phyloP scores from a whole-genome alignment of 2,329 filamentous ascomycete genomes.

The Penicillium glabrum region DNA sequence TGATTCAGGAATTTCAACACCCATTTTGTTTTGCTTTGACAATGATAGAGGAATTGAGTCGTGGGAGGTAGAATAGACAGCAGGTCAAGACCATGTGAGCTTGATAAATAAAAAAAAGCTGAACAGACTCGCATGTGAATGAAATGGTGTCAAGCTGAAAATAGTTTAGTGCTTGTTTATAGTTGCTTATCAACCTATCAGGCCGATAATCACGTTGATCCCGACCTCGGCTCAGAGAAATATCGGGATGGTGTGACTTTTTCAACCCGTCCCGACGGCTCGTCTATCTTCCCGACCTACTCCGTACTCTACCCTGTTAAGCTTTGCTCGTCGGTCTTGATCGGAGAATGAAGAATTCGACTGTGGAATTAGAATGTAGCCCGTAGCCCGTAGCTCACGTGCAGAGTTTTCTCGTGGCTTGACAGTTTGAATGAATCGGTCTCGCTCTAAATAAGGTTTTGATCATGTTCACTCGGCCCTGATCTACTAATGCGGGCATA shows the following conservation, averaged over 20 bases:
- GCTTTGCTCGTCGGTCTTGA: too few species aligned
- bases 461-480: neutral
- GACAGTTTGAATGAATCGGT: too few species aligned
- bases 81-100: neutral
- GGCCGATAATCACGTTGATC: constrained; percentile 7
- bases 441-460: neutral
- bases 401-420: too few species aligned
- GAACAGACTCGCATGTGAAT: constrained; percentile 4
- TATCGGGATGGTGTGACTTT: constrained; percentile 4
- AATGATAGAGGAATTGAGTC: too few species aligned
- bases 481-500: neutral
- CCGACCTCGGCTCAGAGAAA: constrained; percentile 5
- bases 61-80: neutral
- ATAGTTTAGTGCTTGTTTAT: neutral
- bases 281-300: neutral
- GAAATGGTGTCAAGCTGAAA: neutral
- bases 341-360: too few species aligned
- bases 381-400: too few species aligned
- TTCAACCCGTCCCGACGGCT: constrained; percentile 3
- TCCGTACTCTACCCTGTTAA: too few species aligned
- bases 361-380: too few species aligned
- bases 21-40: neutral
- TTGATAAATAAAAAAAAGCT: neutral
- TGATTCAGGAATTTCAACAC: constrained; percentile 1
- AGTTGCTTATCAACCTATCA: neutral